phyloP scores from a whole-genome alignment of 2,329 filamentous ascomycete species.

The Blastomyces parvus region DNA sequence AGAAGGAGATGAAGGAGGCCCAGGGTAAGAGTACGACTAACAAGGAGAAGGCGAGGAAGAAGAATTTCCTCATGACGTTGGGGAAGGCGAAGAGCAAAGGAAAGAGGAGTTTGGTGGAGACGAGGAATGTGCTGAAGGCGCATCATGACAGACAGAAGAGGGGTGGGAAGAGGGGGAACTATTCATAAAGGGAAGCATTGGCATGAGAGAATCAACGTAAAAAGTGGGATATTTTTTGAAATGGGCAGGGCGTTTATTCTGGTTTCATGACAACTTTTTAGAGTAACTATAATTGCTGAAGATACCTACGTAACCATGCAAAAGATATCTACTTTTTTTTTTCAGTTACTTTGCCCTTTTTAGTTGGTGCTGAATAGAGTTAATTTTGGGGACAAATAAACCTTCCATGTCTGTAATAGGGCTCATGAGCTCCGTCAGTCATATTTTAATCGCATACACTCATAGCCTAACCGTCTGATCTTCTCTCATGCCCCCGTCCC shows the following conservation, averaged over 20 bases:
- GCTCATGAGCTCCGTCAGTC: neutral
- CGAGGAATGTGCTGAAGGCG: conserved; percentile 65
- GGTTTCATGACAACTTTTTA: neutral
- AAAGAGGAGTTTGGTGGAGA: conserved; percentile 85
- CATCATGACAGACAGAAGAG: conserved; percentile 77
- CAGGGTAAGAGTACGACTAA: conserved; percentile 96
- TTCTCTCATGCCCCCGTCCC: too few species aligned
- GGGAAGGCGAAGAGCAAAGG: conserved; percentile 94
- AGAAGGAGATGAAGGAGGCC: conserved; percentile 75
- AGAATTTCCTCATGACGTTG: conserved; percentile 98
- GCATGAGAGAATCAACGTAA: neutral
- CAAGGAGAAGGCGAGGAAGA: conserved; percentile 89
- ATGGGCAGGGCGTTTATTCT: neutral
- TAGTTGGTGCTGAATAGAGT: too few species aligned
- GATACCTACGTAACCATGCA: neutral
- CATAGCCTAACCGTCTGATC: too few species aligned
- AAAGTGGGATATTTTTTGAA: neutral
- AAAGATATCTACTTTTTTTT: neutral
- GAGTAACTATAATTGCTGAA: neutral
- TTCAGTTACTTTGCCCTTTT: neutral
- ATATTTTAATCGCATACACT: neutral
- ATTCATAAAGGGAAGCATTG: neutral
- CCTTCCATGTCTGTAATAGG: neutral
- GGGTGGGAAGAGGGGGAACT: conserved; percentile 72
- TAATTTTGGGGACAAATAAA: neutral